Evolutionary conservation across 768 basidiomycete genomes (phyloP).

Genomic region (Lactifluus echinatus): DNA sequence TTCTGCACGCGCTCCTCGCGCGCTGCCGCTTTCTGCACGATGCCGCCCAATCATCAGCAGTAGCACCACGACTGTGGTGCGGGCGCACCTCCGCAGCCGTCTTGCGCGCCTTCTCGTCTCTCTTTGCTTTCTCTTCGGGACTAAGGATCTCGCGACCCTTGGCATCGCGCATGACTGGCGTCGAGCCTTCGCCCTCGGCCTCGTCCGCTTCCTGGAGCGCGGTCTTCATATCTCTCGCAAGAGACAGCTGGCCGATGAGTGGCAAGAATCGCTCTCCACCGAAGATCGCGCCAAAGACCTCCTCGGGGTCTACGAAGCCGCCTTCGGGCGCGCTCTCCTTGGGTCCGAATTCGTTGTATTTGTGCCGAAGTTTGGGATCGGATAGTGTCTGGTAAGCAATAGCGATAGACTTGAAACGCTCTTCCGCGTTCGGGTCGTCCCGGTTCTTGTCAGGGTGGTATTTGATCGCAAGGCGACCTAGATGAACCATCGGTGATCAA

Average conservation of each 20-base stretch:
- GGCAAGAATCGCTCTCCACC: constrained; percentile 81
- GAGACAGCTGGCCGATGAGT: constrained; percentile 82
- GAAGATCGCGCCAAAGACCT: constrained; percentile 69
- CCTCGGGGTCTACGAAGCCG: constrained; percentile 82
- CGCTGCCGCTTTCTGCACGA: constrained; percentile 63
- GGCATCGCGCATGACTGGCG: constrained; percentile 39
- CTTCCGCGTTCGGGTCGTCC: constrained; percentile 76
- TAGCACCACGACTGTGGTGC: constrained; percentile 1
- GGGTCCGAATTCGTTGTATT: constrained; percentile 88
- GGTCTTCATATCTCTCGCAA: constrained; percentile 88
- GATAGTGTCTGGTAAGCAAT: constrained; percentile 85
- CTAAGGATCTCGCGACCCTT: constrained; percentile 36
- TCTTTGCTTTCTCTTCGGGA: constrained; percentile 35
- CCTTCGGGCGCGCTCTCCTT: constrained; percentile 78
- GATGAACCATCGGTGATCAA: background rate
- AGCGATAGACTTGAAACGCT: constrained; percentile 85
- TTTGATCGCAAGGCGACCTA: constrained; percentile 81
- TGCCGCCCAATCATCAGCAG: constrained; percentile 11
- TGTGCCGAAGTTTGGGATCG: constrained; percentile 62
- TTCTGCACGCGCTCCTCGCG: constrained; percentile 67
- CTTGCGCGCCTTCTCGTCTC: constrained; percentile 63
- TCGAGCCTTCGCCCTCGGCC: constrained; percentile 34
- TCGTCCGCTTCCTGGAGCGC: constrained; percentile 84
- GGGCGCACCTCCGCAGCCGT: constrained; percentile 55
- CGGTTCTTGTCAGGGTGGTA: constrained; percentile 91